A percentile compares a stretch with the other conserved stretches of the same genome.
phyloP scores from a whole-genome alignment of 2,329 filamentous ascomycete genomes.

The Curvularia hawaiiensis region DNA sequence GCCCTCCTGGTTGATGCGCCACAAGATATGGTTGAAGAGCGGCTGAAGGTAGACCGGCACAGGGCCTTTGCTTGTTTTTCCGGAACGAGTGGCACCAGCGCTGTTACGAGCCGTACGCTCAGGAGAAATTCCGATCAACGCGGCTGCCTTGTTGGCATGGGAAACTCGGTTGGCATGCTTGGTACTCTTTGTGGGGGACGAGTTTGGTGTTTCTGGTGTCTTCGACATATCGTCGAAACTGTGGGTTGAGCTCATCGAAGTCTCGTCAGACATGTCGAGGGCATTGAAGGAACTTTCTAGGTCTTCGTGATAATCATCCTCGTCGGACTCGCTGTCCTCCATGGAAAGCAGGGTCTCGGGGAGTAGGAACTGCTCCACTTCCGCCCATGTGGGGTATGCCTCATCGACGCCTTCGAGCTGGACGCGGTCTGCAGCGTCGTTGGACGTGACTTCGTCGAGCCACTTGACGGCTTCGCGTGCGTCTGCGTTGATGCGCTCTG shows the following conservation, averaged over 20 bases:
- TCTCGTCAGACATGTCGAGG: constrained; percentile 45
- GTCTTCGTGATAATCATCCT: constrained; percentile 46
- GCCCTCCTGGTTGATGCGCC: constrained; percentile 57
- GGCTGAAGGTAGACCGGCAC: constrained; percentile 52
- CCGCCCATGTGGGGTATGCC: constrained; percentile 53
- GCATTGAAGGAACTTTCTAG: constrained; percentile 45
- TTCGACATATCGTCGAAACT: constrained; percentile 46
- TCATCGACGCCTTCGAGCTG: constrained; percentile 56
- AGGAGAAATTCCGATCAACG: constrained; percentile 25
- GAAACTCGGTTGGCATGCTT: constrained; percentile 28
- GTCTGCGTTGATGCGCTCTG: constrained; percentile 51
- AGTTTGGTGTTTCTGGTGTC: constrained; percentile 49
- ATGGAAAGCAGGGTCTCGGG: constrained; percentile 57
- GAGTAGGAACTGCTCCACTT: constrained; percentile 56
- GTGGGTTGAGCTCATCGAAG: constrained; percentile 52
- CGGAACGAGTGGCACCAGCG: constrained; percentile 25
- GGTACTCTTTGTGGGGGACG: constrained; percentile 39
- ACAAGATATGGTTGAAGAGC: constrained; percentile 58
- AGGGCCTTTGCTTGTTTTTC: constrained; percentile 34
- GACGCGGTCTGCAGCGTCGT: constrained; percentile 43
- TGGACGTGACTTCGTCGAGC: constrained; percentile 58
- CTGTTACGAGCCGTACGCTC: constrained; percentile 40
- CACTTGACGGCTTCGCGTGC: constrained; percentile 56
- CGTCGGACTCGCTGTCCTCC: constrained; percentile 49
- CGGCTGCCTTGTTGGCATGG: constrained; percentile 26